Evolutionary conservation across 2,329 filamentous ascomycete genomes (phyloP).

Genomic region (Colletotrichum tabaci): DNA sequence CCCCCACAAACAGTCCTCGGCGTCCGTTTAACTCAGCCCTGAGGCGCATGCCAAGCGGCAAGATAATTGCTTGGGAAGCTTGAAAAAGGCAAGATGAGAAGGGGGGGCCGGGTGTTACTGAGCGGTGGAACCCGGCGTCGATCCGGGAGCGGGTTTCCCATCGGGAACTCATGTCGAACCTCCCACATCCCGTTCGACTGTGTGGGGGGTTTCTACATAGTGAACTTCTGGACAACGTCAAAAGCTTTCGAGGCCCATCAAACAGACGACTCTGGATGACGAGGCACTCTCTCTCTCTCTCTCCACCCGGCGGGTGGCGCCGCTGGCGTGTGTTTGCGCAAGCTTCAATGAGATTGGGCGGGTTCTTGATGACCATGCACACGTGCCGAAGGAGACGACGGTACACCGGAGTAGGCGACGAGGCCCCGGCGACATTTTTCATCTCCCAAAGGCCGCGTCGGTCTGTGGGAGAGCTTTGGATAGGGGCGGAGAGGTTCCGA

Average conservation of each 20-base stretch:
- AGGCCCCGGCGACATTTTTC: neutral
- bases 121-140: conserved; percentile 17
- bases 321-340: conserved; percentile 21
- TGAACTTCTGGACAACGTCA: neutral
- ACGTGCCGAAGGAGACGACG: neutral
- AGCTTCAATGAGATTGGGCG: conserved; percentile 36
- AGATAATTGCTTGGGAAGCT: neutral
- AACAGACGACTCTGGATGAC: conserved; percentile 16
- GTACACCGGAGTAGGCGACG: neutral
- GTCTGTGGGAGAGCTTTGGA: conserved; percentile 31
- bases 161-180: neutral
- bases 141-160: conserved; percentile 12
- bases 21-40: conserved; percentile 23
- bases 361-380: conserved; percentile 15
- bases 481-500: conserved; percentile 13
- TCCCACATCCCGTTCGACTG: conserved; percentile 25
- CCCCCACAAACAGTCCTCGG: conserved; percentile 9
- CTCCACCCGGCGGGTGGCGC: conserved; percentile 26
- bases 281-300: conserved; percentile 5
- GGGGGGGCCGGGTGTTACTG: neutral
- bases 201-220: neutral
- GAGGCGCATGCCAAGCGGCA: conserved; percentile 5
- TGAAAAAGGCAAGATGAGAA: conserved; percentile 2
- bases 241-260: neutral
- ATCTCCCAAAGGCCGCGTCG: conserved; percentile 4